A percentile compares a stretch with the other conserved stretches of the same genome.
phyloP scores from a whole-genome alignment of 345 rosid genomes.

The Excoecaria agallocha region DNA sequence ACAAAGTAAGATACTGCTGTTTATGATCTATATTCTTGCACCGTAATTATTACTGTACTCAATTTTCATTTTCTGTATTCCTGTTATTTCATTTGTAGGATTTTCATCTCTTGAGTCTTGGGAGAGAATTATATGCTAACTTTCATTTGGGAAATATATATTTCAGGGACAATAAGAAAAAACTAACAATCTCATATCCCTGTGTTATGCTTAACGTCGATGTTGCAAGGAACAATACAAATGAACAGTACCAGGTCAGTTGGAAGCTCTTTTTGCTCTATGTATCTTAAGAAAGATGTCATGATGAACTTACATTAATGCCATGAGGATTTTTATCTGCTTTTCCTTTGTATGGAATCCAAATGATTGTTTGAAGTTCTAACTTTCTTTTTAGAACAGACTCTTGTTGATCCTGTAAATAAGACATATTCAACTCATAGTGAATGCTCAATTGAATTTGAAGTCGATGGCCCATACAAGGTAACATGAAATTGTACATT shows the following conservation, averaged over 20 bases:
- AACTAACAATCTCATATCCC: conserved; percentile 88
- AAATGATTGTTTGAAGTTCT: conserved; percentile 18
- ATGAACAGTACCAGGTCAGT: conserved; percentile 91
- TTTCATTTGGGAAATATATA: conserved; percentile 20
- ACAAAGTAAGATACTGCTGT: conserved; percentile 58
- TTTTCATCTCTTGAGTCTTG: neutral
- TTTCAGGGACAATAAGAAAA: conserved; percentile 75
- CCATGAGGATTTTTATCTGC: neutral
- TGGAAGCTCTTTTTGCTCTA: conserved; percentile 8
- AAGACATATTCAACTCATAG: conserved; percentile 76
- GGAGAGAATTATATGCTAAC: conserved; percentile 11
- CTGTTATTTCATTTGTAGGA: no score
- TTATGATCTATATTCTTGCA: conserved; percentile 2
- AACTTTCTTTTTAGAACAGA: conserved; percentile 44
- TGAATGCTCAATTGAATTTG: conserved; percentile 98
- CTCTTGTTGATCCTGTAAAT: conserved; percentile 68
- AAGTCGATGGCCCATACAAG: conserved; percentile 99
- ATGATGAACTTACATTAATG: conserved; percentile 9
- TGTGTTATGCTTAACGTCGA: conserved; percentile 98
- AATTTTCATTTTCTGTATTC: neutral
- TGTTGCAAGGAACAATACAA: conserved; percentile 86
- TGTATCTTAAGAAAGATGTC: neutral
- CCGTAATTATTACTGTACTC: neutral
- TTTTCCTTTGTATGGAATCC: conserved; percentile 8
- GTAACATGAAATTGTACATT: conserved; percentile 34